Base-by-base conservation (phyloP, 306 rosid species). In the Corylus americana region DNA sequence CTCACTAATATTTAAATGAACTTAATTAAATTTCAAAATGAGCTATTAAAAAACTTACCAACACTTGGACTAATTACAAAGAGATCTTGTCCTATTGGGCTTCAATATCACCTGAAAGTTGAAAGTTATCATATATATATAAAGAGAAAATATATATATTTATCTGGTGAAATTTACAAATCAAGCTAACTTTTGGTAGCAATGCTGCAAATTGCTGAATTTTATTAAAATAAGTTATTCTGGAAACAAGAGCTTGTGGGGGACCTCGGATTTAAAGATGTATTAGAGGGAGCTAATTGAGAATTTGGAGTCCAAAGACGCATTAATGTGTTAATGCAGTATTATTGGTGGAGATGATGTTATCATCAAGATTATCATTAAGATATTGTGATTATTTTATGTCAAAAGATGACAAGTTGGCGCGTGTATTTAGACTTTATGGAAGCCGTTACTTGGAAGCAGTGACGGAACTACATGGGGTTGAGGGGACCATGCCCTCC, bases 201-300 rank as follows among this genome's bases (percentile, higher is more conserved):
- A 39, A 57, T 53, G 58, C 27, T 11, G 20, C 35, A 37, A 48
- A 53, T 35, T 51, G 61, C 54, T 50, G 31, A 59, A 67, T 51
- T 67, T 51, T 53, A 59, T 14, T 67, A 64, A 27, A 54, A 7
- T 42, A 45, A 44, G 70, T 61, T 76, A 73, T 78, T 71, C 66
- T 83, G 75, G 75, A 82, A 73, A 11, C 71, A 53, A 70, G 70
- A 74, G 80, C 74, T 29, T 70, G 87, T 82, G 83, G 87, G 86
- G 86, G 75, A 81, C 77, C 82, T 82, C 83, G 87, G 88, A 86
- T 69, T 80, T 70, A 69, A 79, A 48, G 22, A 55, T 72, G 51
- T n/a, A 73, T 81, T 75, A 75, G 75, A 77, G 51, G 20, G 57
- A 66, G 76, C 64, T 78, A 78, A 85, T 75, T 31, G 48, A 59